These are phyloP conservation scores for Wickerhamomyces rabaulensis DNA, from an alignment of 805 yeast genomes.

Conservation along the genomic window DNA sequence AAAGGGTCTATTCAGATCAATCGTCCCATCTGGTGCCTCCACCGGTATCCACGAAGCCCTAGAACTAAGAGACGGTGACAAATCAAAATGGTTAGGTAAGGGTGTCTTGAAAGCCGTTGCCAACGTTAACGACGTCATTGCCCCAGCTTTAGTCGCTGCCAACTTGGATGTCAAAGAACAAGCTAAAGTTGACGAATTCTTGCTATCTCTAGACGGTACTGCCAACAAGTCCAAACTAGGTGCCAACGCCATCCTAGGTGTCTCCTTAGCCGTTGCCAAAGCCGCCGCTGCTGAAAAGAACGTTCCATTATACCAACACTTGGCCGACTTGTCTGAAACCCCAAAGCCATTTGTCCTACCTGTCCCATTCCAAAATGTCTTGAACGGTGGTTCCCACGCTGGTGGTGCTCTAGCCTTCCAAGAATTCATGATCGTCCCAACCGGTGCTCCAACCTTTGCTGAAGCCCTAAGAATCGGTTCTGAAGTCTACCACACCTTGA, in stretches of 20 bases:
- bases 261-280: constrained; percentile 93
- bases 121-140: constrained; percentile 92
- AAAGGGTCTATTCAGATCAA: constrained; percentile 91
- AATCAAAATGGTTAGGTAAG: constrained; percentile 96
- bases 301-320: constrained; percentile 90
- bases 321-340: constrained; percentile 71
- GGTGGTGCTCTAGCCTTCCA: constrained; percentile 99
- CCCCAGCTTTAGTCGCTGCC: constrained; percentile 85
- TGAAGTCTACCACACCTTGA: constrained; percentile 96
- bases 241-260: constrained; percentile 98
- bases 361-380: constrained; percentile 98
- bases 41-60: constrained; percentile 98
- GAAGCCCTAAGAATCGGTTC: constrained; percentile 97
- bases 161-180: constrained; percentile 84
- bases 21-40: constrained; percentile 99
- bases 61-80: constrained; percentile 97
- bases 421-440: constrained; percentile 99
- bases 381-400: constrained; percentile 99
- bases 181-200: constrained; percentile 79
- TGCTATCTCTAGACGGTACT: constrained; percentile 88
- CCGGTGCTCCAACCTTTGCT: constrained; percentile 82
- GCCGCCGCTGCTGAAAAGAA: constrained; percentile 97
- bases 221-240: constrained; percentile 96
- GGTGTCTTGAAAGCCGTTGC: constrained; percentile 97
- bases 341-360: constrained; percentile 88